Base-by-base conservation (phyloP, 768 basidiomycete species). In the Lactarius sp. region DNA sequence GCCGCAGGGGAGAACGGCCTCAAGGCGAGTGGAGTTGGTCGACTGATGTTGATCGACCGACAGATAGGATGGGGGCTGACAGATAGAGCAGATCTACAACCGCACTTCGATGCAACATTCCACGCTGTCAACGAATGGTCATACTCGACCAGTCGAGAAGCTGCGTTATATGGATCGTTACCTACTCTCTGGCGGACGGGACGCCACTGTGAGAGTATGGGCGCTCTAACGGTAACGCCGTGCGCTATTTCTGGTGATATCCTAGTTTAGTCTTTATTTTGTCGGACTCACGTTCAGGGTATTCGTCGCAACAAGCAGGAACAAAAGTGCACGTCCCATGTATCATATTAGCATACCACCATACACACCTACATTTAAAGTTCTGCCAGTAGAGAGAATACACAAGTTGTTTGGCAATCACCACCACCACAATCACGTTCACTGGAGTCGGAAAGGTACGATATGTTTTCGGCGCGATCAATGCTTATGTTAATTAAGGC, bases 151-250 rank as follows among this genome's bases (percentile, higher is more conserved):
- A 0, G 88, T 87, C 34, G 92, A 94, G 75, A 83, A 83, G 67
- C 78, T 98, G 66, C 84, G 97, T 53, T 98, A 96, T 76, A 96
- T 97, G 87, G 97, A 98, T 75, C 86, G 89, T 53, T 99, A 97
- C 75, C 79, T 98, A 52, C 87, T 92, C 34, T 90, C 91, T 9
- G 97, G 97, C 39, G 94, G 88, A 55, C 84, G 89, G 56, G 97
- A 98, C 75, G 79, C 90, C 20, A 78, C 80, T 54, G 82, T 96
- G 68, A 97, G 95, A 78, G 87, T 96, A 67, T 98, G 95, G 95
- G 92, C 93, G 52, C 77, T 98, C 74, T 98, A 79, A 4, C 2
- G 6, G 5, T 22, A 22, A 10, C 27, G 20, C 27, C 50, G 13
- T 33, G 27, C 13, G 14, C 27, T 4, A 13, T 33, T 51, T 51